Evolutionary conservation across 768 basidiomycete genomes (phyloP), one percentile per base, ranked within the genome.

Genomic region (Gautieria morchelliformis): DNA sequence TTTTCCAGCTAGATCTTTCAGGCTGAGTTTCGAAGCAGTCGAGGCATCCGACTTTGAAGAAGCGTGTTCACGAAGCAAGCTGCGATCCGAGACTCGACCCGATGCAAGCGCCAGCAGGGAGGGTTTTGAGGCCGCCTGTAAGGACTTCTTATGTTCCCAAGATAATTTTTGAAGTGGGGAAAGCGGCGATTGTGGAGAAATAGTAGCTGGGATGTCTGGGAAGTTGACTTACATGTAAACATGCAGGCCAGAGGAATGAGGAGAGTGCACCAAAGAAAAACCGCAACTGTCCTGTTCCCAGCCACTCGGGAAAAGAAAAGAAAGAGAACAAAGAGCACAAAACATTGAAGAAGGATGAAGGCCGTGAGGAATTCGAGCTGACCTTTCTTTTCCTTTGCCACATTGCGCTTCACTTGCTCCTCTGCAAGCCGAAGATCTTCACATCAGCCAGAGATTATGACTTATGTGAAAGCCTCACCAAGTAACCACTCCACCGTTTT

Each of bases 311-410:
- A 52, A 30, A 51, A 22, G 49, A 41, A 51, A 9, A 63, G 62
- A 58, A 55, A 60, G 52, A 51, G 56, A 57, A 45, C 41, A 52
- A 52, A 10, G 59, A 63, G 56, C 60, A 52, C 64, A 62, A 68
- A 70, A 30, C 32, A 17, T 27, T 33, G 24, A 69, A 66, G 66
- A 64, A 66, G 46, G 24, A 72, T 41, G 51, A 71, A 27, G 27
- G 27, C 27, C 27, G 64, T 45, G 58, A 61, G 58, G 63, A 64
- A 61, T 48, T 51, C 62, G 66, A 62, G 77, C 91, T 87, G 75
- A 93, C 93, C 93, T 87, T 84, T 87, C 63, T 87, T 84, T 66
- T 89, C 87, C 63, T 74, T 78, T 24, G 83, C 84, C 50, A 76
- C 72, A 46, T 78, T 74, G 64, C 77, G 78, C 60, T 81, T 78